phyloP scores from a whole-genome alignment of 2,329 filamentous ascomycete species.

The Cercospora zeina region DNA sequence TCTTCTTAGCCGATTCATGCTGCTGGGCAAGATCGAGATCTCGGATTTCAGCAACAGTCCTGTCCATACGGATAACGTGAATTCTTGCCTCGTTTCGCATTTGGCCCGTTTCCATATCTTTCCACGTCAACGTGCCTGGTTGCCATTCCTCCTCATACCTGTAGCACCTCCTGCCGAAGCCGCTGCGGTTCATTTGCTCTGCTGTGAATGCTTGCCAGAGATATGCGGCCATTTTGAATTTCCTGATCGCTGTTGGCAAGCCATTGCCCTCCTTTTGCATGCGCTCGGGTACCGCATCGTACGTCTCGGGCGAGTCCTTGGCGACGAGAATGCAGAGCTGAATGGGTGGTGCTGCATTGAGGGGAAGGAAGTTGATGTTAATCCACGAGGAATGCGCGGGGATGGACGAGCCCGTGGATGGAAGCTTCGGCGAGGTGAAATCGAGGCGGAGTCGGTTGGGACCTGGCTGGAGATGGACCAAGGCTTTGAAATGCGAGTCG shows the following conservation, averaged over 20 bases:
- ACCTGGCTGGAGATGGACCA: slow-evolving; percentile 87
- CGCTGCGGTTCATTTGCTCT: slow-evolving; percentile 92
- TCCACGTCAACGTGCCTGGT: slow-evolving; percentile 72
- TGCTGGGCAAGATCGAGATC: slow-evolving; percentile 78
- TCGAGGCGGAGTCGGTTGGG: slow-evolving; percentile 87
- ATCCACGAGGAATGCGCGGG: slow-evolving; percentile 76
- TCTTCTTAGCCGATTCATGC: slow-evolving; percentile 66
- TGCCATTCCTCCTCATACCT: slow-evolving; percentile 96
- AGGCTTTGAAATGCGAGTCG: slow-evolving; percentile 86
- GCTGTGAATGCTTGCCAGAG: slow-evolving; percentile 96
- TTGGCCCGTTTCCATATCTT: slow-evolving; percentile 67
- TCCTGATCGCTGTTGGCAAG: slow-evolving; percentile 76
- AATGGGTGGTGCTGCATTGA: slow-evolving; percentile 75
- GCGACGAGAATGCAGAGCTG: slow-evolving; percentile 86
- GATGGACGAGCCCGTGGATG: slow-evolving; percentile 65
- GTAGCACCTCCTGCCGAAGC: slow-evolving; percentile 80
- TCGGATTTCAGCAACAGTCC: slow-evolving; percentile 80
- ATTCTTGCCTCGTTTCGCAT: slow-evolving; percentile 91
- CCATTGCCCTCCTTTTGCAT: slow-evolving; percentile 77
- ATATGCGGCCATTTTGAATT: slow-evolving; percentile 93
- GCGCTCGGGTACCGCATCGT: slow-evolving; percentile 76
- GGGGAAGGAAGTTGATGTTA: slow-evolving; percentile 81
- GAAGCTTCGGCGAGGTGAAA: slow-evolving; percentile 76
- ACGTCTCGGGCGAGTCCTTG: slow-evolving; percentile 83
- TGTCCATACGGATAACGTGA: slow-evolving; percentile 78